Conservation (phyloP, 2,329 filamentous ascomycete genomes). For the Aureobasidium melanogenum region DNA sequence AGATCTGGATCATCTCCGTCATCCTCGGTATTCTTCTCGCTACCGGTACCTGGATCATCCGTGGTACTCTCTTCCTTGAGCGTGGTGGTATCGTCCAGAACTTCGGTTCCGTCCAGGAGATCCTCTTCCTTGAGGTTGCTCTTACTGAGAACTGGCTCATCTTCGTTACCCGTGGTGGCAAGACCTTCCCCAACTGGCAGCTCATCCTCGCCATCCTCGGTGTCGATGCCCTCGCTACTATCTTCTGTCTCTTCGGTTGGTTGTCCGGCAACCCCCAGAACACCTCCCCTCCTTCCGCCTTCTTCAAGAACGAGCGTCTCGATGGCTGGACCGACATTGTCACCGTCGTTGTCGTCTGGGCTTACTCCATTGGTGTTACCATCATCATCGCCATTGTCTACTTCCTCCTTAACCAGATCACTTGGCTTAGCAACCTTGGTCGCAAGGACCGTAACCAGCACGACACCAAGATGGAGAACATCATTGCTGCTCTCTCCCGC, state of each 20-base stretch:
- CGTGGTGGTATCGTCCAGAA: constrained; percentile 63
- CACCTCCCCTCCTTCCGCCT: constrained; percentile 32
- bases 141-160: constrained; percentile 48
- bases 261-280: constrained; percentile 46
- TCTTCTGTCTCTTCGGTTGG: constrained; percentile 71
- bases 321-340: constrained; percentile 51
- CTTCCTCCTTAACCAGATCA: constrained; percentile 51
- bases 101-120: constrained; percentile 65
- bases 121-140: constrained; percentile 47
- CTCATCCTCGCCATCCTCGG: constrained; percentile 61
- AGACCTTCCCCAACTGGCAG: constrained; percentile 68
- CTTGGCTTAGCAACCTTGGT: constrained; percentile 53
- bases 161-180: constrained; percentile 50
- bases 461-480: constrained; percentile 58
- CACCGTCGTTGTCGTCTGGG: constrained; percentile 57
- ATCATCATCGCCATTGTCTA: constrained; percentile 59
- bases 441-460: constrained; percentile 53
- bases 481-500: constrained; percentile 56
- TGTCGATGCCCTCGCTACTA: constrained; percentile 62
- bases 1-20: constrained; percentile 70
- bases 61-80: constrained; percentile 60
- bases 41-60: constrained; percentile 62
- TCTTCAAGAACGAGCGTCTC: constrained; percentile 23
- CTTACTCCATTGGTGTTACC: constrained; percentile 57
- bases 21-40: constrained; percentile 61